Conservation (phyloP, 352 stramenopile species). For the Phytophthora idaei region DNA sequence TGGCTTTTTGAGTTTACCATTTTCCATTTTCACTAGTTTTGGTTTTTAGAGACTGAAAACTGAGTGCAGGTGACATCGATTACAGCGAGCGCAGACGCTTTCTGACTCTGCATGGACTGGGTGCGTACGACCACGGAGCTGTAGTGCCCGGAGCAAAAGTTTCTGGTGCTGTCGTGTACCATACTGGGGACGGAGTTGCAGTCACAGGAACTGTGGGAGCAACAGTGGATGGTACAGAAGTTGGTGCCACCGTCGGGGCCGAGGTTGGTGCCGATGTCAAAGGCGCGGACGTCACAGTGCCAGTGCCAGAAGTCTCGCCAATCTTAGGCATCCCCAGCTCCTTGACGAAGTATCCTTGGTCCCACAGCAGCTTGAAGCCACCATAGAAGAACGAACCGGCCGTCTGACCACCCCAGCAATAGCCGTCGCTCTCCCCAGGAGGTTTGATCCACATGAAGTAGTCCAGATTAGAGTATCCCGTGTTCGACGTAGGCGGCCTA, state of each 20-base stretch:
- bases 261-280: slow-evolving; percentile 1
- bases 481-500: slow-evolving; percentile 52
- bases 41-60: neutral
- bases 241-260: slow-evolving; percentile 1
- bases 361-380: slow-evolving; percentile 59
- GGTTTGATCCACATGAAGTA: slow-evolving; percentile 80
- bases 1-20: no score
- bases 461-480: slow-evolving; percentile 55
- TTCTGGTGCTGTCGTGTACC: slow-evolving; percentile 9
- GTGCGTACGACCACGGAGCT: slow-evolving; percentile 6
- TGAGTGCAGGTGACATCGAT: slow-evolving; percentile 2
- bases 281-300: slow-evolving; percentile 3
- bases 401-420: slow-evolving; percentile 47
- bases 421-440: slow-evolving; percentile 65
- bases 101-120: slow-evolving; percentile 13
- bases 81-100: slow-evolving; percentile 20
- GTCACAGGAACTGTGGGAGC: slow-evolving; percentile 1
- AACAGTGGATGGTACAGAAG: neutral
- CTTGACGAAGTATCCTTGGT: slow-evolving; percentile 66
- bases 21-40: no score
- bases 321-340: slow-evolving; percentile 34
- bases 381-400: slow-evolving; percentile 60
- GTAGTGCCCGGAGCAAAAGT: slow-evolving; percentile 2
- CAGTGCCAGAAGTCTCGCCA: slow-evolving; percentile 14
- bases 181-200: slow-evolving; percentile 8